Conservation (phyloP, 257 asterid genomes). For the Solanum sejunctum region DNA sequence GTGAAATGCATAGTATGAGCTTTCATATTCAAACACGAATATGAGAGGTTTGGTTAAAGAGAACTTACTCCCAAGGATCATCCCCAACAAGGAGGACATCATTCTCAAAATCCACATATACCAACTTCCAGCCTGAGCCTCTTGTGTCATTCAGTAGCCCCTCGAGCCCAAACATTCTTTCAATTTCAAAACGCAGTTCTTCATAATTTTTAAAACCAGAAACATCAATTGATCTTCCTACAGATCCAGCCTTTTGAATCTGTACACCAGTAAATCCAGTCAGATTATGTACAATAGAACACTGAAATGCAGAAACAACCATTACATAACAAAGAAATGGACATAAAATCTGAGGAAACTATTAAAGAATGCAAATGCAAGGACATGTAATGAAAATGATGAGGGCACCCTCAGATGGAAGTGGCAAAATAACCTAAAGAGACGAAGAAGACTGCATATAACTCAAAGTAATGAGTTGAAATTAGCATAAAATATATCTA, state of each 20-base stretch:
- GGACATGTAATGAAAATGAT: neutral
- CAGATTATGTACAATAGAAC: neutral
- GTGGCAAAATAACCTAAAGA: neutral
- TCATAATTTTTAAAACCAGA: conserved; percentile 63
- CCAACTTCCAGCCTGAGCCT: conserved; percentile 86
- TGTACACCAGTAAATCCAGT: conserved; percentile 1
- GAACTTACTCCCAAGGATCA: conserved; percentile 95
- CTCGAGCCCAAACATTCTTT: conserved; percentile 82
- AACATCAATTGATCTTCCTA: conserved; percentile 89
- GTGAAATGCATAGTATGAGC: neutral
- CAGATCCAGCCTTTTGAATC: conserved; percentile 92
- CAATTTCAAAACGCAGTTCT: conserved; percentile 68
- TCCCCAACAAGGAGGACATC: conserved; percentile 89
- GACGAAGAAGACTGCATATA: neutral
- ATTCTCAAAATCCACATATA: conserved; percentile 80
- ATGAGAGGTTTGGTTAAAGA: neutral
- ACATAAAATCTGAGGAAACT: neutral
- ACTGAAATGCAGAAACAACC: neutral
- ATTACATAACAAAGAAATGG: neutral
- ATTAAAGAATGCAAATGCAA: neutral
- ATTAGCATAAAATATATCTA: neutral
- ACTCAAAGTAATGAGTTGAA: neutral
- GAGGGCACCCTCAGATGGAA: neutral
- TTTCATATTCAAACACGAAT: neutral
- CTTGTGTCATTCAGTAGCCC: conserved; percentile 60